phyloP scores from a whole-genome alignment of 371 early-diverging fungal species.

The Ordospora pajunii region DNA sequence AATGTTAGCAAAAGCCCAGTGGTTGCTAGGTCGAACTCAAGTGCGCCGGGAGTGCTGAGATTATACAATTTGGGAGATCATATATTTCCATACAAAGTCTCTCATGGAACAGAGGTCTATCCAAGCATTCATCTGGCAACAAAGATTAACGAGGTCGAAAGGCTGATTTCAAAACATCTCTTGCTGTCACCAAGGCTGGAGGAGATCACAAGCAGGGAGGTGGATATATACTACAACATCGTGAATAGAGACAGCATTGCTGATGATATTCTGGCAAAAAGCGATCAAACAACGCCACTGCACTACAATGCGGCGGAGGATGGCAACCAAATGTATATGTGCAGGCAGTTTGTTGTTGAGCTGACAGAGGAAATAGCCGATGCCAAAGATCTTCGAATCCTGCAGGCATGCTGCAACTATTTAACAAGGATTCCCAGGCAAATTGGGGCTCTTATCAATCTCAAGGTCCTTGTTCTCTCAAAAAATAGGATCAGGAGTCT shows the following conservation, averaged over 20 bases:
- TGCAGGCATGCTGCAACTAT: constrained; percentile 61
- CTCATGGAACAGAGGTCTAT: not conserved
- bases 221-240: constrained; percentile 12
- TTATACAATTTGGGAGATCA: constrained; percentile 30
- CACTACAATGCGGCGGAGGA: not conserved
- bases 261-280: not conserved
- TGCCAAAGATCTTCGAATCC: constrained; percentile 20
- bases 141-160: constrained; percentile 1
- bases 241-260: not conserved
- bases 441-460: constrained; percentile 47
- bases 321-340: constrained; percentile 51
- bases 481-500: constrained; percentile 58
- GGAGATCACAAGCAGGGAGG: not conserved
- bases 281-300: not conserved
- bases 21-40: constrained; percentile 23
- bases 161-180: constrained; percentile 1
- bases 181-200: not conserved
- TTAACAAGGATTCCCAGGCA: constrained; percentile 48
- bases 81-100: constrained; percentile 24
- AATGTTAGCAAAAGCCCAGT: not conserved
- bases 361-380: constrained; percentile 41
- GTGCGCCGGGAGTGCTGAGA: constrained; percentile 20
- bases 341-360: constrained; percentile 44
- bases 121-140: not conserved
- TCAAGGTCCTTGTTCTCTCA: constrained; percentile 55